These are phyloP conservation scores for Colletotrichum salicis DNA, from an alignment of 2,329 filamentous ascomycete genomes.

Conservation along the genomic window DNA sequence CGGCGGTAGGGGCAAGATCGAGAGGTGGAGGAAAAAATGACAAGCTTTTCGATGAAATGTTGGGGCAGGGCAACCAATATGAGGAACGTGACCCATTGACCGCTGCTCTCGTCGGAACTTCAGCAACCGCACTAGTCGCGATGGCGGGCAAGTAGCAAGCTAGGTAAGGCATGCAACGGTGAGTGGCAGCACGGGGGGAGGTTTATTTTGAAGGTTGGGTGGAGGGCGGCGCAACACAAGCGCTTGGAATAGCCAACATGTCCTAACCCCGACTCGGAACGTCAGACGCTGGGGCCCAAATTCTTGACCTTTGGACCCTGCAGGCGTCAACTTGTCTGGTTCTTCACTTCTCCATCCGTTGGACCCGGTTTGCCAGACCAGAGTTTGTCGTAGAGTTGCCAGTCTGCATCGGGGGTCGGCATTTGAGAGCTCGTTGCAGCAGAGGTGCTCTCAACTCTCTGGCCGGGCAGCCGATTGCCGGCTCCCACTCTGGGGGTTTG, in stretches of 20 bases:
- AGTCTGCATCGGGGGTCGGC: not conserved
- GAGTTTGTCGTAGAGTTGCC: not conserved
- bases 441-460: not conserved
- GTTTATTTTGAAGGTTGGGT: slow-evolving; percentile 9
- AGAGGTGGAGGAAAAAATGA: not conserved
- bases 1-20: not conserved
- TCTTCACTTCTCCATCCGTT: not conserved
- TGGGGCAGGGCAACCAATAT: slow-evolving; percentile 4
- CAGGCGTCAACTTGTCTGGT: slow-evolving; percentile 16
- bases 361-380: not conserved
- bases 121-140: not conserved
- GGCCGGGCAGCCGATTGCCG: not conserved
- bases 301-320: slow-evolving; percentile 16
- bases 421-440: not conserved
- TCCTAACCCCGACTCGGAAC: not conserved
- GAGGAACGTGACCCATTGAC: slow-evolving; percentile 4
- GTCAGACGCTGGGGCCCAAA: slow-evolving; percentile 1
- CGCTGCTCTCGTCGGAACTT: slow-evolving; percentile 23
- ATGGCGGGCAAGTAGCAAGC: slow-evolving; percentile 1
- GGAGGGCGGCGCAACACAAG: not conserved
- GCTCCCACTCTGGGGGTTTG: not conserved
- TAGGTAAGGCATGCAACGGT: not conserved
- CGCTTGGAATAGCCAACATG: not conserved
- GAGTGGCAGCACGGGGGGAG: not conserved
- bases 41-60: not conserved